Conservation (phyloP, 257 asterid species). For the Solanum chilense region DNA sequence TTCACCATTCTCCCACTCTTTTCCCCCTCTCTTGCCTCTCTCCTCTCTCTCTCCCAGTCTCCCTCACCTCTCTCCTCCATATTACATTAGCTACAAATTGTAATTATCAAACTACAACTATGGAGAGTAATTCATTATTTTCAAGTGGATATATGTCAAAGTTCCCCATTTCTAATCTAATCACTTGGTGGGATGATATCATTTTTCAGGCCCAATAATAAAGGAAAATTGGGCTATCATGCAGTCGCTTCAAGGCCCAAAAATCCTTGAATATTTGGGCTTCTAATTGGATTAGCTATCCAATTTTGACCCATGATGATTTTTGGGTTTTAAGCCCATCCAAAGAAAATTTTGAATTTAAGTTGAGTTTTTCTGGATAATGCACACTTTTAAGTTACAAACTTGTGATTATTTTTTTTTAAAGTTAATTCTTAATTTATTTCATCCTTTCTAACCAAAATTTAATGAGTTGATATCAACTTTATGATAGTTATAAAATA, state of each 20-base stretch:
- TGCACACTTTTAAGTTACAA: background rate
- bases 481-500: background rate
- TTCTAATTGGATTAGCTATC: background rate
- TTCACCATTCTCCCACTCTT: no score
- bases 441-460: background rate
- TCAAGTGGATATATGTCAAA: no score
- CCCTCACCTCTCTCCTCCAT: no score
- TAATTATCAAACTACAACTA: no score
- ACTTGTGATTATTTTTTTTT: background rate
- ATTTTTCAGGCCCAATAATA: background rate
- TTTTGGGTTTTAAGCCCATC: background rate
- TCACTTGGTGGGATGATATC: background rate
- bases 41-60: no score
- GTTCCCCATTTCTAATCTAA: no score
- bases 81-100: no score
- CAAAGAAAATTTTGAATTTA: background rate
- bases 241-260: background rate
- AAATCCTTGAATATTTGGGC: background rate
- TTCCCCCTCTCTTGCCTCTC: no score
- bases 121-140: no score
- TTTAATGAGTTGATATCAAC: background rate
- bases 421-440: background rate
- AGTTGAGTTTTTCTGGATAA: background rate
- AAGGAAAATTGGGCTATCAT: background rate
- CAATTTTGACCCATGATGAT: background rate